These are phyloP conservation scores for Lolium perenne DNA, from an alignment of 176 grass and related monocot species.

Conservation along the genomic window DNA sequence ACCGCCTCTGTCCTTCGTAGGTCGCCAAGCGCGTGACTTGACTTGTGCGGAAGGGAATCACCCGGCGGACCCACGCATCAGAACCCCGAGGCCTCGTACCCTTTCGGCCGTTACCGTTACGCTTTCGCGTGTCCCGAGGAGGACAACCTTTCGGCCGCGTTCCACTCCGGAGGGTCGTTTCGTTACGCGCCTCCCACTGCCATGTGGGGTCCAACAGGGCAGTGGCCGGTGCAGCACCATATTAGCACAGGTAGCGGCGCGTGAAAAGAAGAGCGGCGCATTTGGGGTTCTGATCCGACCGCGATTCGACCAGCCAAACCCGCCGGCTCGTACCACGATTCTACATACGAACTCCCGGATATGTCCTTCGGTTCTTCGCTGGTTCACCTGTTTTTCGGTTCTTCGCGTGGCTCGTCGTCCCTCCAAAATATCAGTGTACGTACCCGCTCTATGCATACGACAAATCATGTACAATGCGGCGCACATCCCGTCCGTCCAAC, in stretches of 20 bases:
- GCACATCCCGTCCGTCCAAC: too few relatives aligned
- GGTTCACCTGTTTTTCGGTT: background rate
- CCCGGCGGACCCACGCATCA: background rate
- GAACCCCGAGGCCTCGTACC: too few relatives aligned
- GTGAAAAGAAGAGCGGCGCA: background rate
- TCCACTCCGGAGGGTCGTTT: background rate
- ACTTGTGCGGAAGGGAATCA: background rate
- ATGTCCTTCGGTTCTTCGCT: background rate
- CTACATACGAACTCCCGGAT: slow-evolving; percentile 13
- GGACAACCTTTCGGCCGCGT: slow-evolving; percentile 43
- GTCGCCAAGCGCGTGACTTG: slow-evolving; percentile 29
- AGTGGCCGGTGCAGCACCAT: rapidly evolving
- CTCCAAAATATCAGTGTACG: too few relatives aligned
- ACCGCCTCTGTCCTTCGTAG: background rate
- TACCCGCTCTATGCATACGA: too few relatives aligned
- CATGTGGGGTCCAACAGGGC: background rate
- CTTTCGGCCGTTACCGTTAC: slow-evolving; percentile 59
- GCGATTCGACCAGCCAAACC: slow-evolving; percentile 28
- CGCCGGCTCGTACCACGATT: background rate
- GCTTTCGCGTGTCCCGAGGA: slow-evolving; percentile 30
- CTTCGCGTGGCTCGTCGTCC: too few relatives aligned
- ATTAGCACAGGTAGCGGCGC: background rate
- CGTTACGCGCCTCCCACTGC: background rate
- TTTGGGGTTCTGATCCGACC: slow-evolving; percentile 33
- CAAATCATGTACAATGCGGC: too few relatives aligned